Base-by-base conservation (phyloP, 2,329 filamentous ascomycete species). In the Huntiella moniliformis region DNA sequence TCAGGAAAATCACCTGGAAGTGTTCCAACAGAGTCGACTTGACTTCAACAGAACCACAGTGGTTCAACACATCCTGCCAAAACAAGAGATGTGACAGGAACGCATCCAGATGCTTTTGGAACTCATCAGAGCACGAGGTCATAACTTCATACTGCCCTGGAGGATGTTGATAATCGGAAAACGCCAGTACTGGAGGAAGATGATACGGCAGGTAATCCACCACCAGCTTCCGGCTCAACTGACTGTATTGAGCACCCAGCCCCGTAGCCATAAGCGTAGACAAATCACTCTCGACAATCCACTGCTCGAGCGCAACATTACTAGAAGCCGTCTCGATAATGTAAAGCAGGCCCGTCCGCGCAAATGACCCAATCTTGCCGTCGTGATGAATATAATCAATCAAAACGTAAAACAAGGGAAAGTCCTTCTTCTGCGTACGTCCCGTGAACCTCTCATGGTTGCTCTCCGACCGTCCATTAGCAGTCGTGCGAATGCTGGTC, bases 301-400 rank as follows among this genome's bases (percentile, higher is more conserved):
- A 98, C 56, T 85, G 82, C 63, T 98, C 91, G 49, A 98, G 62
- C 1, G 77, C 73, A 15, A 77, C 73, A 1, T 86, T 93, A 53
- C 77, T 80, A 0, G 85, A 88, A 0, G 88, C 85, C 1, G 85
- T 83, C 62, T 96, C 88, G 54, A 96, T 94, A 50, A 98, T 83
- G 62, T 98, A 98, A 5, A 98, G 70, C 51, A 98, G 61, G 0
- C 91, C 91, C 0, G 91, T 98, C 48, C 91, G 72, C 2, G 91
- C 88, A 66, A 98, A 98, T 61, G 98, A 91, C 10, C 91, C 91
- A 13, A 92, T 82, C 47, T 88, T 79, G 37, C 91, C 91, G 58
- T 95, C 88, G 53, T 93, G 82, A 57, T 98, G 88, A 45, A 98
- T 92, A 58, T 94, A 93, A 58, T 98, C 87, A 58, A 98, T 83